Percentiles rank a stretch among this genome's conserved stretches.
These are phyloP conservation scores for Didymella pomorum DNA, from an alignment of 2,329 filamentous ascomycete genomes.

Conservation along the genomic window DNA sequence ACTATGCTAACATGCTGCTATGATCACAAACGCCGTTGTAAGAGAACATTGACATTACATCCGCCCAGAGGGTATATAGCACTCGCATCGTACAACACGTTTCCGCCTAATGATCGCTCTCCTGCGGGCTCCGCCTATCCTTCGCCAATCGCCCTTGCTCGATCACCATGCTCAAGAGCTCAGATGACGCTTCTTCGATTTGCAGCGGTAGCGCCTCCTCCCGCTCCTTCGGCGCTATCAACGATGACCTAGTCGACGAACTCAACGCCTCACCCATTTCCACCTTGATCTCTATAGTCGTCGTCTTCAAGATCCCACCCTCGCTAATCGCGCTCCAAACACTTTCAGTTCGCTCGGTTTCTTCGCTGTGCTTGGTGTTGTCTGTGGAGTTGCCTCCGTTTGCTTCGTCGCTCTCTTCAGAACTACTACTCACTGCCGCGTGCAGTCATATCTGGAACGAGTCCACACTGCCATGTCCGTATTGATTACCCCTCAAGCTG, in stretches of 20 bases:
- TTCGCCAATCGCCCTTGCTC: slow-evolving; percentile 7
- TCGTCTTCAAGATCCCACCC: slow-evolving; percentile 14
- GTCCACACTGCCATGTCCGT: slow-evolving; percentile 12
- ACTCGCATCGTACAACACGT: slow-evolving; percentile 24
- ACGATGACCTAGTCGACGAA: neutral
- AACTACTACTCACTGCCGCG: slow-evolving; percentile 7
- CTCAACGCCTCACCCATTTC: neutral
- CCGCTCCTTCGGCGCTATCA: slow-evolving; percentile 4
- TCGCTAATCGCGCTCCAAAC: neutral
- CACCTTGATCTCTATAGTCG: slow-evolving; percentile 5
- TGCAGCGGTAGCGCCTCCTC: neutral
- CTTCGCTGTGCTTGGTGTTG: slow-evolving; percentile 4
- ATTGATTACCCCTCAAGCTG: slow-evolving; percentile 4
- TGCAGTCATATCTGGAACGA: slow-evolving; percentile 18
- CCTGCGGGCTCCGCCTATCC: neutral
- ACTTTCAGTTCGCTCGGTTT: neutral
- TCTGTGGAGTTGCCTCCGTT: slow-evolving; percentile 3
- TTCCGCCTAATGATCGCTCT: neutral
- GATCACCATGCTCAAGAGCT: slow-evolving; percentile 1
- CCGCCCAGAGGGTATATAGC: slow-evolving; percentile 19
- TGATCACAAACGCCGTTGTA: neutral
- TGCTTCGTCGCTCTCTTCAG: neutral
- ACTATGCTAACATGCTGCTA: neutral
- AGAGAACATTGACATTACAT: neutral
- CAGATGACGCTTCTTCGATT: neutral